These are phyloP conservation scores for Lolium perenne DNA, from an alignment of 176 grass and related monocot species.

Conservation along the genomic window DNA sequence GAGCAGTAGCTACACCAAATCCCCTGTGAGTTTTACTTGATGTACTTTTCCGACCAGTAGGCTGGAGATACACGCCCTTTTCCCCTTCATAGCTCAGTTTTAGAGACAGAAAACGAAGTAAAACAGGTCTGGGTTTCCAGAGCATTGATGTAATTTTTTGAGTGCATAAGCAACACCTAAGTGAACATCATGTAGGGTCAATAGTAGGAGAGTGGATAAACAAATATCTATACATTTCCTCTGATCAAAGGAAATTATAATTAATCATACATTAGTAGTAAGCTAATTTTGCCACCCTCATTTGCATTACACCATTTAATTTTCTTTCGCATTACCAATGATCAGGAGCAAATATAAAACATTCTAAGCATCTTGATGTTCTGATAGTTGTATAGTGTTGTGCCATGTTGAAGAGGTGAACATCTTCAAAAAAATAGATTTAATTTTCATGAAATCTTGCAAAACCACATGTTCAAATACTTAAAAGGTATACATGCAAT, in stretches of 20 bases:
- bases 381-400: constrained; percentile 5
- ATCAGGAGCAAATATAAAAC: constrained; percentile 27
- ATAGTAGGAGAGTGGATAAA: no score
- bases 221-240: no score
- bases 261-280: background rate
- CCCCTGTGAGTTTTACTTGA: no score
- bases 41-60: no score
- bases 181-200: no score
- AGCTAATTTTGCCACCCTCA: constrained; percentile 67
- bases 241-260: background rate
- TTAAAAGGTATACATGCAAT: background rate
- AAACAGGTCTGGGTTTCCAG: background rate
- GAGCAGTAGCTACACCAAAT: no score
- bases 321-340: constrained; percentile 64
- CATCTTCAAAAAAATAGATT: constrained; percentile 92
- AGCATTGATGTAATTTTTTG: background rate
- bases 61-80: no score
- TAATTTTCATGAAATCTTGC: constrained; percentile 45
- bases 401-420: constrained; percentile 85
- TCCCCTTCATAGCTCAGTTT: background rate
- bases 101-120: background rate
- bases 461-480: constrained; percentile 16
- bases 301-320: constrained; percentile 85
- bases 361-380: constrained; percentile 27
- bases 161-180: background rate